phyloP scores from a whole-genome alignment of 2,329 filamentous ascomycete species.

The Penicillium griseofulvum region DNA sequence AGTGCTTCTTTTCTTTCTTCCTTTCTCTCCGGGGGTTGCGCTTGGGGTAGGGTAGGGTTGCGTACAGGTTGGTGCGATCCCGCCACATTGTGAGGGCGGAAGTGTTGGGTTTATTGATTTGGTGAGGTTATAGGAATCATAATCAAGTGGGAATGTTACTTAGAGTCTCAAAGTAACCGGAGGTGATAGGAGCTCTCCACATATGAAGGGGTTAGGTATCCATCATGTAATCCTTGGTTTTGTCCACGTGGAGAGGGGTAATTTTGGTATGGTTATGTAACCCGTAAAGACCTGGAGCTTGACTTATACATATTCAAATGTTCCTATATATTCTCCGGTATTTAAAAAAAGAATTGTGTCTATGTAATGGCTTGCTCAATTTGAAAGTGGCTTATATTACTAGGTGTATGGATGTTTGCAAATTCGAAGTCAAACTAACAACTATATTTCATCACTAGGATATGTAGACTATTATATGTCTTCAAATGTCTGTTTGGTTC shows the following conservation, averaged over 20 bases:
- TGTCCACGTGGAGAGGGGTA: neutral
- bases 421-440: neutral
- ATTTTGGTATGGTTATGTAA: conserved; percentile 4
- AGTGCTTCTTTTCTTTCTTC: neutral
- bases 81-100: conserved; percentile 81
- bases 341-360: neutral
- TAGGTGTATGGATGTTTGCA: no score
- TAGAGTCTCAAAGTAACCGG: neutral
- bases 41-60: conserved; percentile 4
- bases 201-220: conserved; percentile 10
- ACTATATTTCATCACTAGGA: neutral
- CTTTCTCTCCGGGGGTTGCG: neutral
- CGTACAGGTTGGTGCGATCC: conserved; percentile 96
- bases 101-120: conserved; percentile 21
- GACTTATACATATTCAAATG: neutral
- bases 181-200: conserved; percentile 8
- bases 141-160: neutral
- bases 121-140: conserved; percentile 15
- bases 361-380: no score
- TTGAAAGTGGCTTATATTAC: no score
- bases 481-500: neutral
- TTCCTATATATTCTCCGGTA: no score
- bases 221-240: neutral
- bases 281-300: neutral
- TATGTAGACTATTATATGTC: neutral